Evolutionary conservation across 805 yeast genomes (phyloP).

Genomic region (Blastobotrys robertii): DNA sequence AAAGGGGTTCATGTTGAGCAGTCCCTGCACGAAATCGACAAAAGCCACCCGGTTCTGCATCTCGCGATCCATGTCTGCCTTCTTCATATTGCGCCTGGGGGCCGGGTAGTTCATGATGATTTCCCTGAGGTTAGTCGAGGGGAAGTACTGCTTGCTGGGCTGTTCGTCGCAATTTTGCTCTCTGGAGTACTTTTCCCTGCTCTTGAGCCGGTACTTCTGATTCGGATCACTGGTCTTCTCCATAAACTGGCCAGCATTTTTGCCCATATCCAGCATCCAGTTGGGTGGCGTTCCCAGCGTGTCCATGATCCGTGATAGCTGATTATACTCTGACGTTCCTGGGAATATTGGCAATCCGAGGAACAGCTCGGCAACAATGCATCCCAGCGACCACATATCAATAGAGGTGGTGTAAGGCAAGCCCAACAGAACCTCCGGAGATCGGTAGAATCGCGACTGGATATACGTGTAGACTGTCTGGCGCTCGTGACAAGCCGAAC

Average conservation of each 20-base stretch:
- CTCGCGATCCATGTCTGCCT: conserved; percentile 52
- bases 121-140: conserved; percentile 53
- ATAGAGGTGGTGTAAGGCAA: conserved; percentile 86
- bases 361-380: conserved; percentile 83
- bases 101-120: conserved; percentile 65
- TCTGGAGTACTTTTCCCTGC: conserved; percentile 41
- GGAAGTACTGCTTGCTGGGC: conserved; percentile 79
- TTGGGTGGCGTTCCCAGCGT: conserved; percentile 80
- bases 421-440: conserved; percentile 91
- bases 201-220: conserved; percentile 35
- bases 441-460: conserved; percentile 85
- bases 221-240: conserved; percentile 34
- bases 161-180: conserved; percentile 44
- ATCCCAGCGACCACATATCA: conserved; percentile 96
- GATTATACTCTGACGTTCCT: conserved; percentile 90
- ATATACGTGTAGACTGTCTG: conserved; percentile 85
- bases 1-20: conserved; percentile 77
- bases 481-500: conserved; percentile 87
- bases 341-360: conserved; percentile 91
- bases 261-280: conserved; percentile 97
- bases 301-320: conserved; percentile 68
- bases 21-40: conserved; percentile 67
- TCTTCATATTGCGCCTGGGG: conserved; percentile 27
- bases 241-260: conserved; percentile 64
- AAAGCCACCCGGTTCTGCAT: conserved; percentile 60